phyloP scores from a whole-genome alignment of 352 stramenopile species.

The Peronospora belbahrii region DNA sequence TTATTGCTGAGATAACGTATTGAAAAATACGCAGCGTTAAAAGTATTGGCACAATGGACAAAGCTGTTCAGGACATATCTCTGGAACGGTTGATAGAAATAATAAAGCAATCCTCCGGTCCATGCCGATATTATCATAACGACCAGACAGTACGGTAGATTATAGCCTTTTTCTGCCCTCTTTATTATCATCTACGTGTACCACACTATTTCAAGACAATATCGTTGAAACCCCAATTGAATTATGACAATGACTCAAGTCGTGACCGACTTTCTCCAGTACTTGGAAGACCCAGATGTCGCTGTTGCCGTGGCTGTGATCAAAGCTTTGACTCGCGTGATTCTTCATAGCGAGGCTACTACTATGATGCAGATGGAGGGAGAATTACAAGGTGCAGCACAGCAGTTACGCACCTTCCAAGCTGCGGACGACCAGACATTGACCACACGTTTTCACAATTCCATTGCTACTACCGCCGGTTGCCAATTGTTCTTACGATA shows the following conservation, averaged over 20 bases:
- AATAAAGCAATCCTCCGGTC: too few relatives aligned
- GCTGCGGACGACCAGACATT: conserved; percentile 30
- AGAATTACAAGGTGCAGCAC: conserved; percentile 84
- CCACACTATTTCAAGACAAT: background rate
- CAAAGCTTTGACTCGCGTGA: conserved; percentile 89
- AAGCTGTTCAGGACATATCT: too few relatives aligned
- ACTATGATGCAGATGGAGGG: conserved; percentile 95
- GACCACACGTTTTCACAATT: conserved; percentile 59
- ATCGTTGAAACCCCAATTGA: too few relatives aligned
- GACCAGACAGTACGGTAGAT: too few relatives aligned
- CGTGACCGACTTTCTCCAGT: conserved; percentile 68
- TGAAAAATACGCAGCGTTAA: too few relatives aligned
- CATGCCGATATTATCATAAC: too few relatives aligned
- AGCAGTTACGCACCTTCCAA: conserved; percentile 57
- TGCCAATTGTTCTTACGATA: conserved; percentile 93
- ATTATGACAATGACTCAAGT: conserved; percentile 30
- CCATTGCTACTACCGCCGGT: conserved; percentile 86
- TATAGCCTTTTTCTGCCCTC: too few relatives aligned
- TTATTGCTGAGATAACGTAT: too few relatives aligned
- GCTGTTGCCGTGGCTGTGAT: conserved; percentile 91
- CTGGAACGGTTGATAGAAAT: too few relatives aligned
- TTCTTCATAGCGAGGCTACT: conserved; percentile 82
- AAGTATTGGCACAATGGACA: too few relatives aligned
- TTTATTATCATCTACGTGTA: too few relatives aligned
- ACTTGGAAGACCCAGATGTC: conserved; percentile 65